Evolutionary conservation across 192 early-diverging fungal genomes (phyloP).

Genomic region (Diversispora eburnea): DNA sequence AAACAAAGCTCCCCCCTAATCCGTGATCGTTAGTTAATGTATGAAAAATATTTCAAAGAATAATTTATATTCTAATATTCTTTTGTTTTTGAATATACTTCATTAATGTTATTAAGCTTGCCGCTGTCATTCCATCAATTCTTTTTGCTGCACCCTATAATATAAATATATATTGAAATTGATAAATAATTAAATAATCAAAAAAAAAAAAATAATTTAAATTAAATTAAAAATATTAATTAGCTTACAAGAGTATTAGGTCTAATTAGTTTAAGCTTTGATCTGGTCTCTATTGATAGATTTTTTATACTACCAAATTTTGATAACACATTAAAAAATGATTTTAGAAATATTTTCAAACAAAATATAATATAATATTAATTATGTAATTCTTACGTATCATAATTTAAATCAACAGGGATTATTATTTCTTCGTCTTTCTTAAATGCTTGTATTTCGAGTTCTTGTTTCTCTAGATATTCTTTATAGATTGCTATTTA

Average conservation of each 20-base stretch:
- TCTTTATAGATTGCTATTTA: conserved; percentile 56
- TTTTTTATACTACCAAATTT: conserved; percentile 41
- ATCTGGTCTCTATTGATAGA: conserved; percentile 54
- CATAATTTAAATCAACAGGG: conserved; percentile 63
- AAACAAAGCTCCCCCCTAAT: too few relatives aligned
- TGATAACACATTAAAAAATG: too few relatives aligned
- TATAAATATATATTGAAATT: not conserved
- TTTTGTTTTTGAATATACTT: conserved; percentile 50
- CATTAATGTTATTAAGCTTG: conserved; percentile 65
- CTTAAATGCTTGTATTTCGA: conserved; percentile 60
- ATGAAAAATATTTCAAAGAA: too few relatives aligned
- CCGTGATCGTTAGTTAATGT: too few relatives aligned
- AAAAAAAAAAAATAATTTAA: too few relatives aligned
- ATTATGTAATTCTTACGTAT: conserved; percentile 31
- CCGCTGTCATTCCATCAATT: conserved; percentile 77
- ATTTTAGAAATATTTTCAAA: too few relatives aligned
- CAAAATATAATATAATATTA: not conserved
- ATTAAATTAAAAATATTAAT: not conserved
- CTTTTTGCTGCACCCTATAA: conserved; percentile 68
- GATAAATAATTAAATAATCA: conserved; percentile 30
- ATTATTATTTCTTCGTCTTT: conserved; percentile 64
- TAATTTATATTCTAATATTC: not conserved
- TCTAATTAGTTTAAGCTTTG: conserved; percentile 48
- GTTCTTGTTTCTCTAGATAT: conserved; percentile 60
- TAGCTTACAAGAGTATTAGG: conserved; percentile 54